Conservation (phyloP, 768 basidiomycete species). For the Leucocoprinus birnbaumii region DNA sequence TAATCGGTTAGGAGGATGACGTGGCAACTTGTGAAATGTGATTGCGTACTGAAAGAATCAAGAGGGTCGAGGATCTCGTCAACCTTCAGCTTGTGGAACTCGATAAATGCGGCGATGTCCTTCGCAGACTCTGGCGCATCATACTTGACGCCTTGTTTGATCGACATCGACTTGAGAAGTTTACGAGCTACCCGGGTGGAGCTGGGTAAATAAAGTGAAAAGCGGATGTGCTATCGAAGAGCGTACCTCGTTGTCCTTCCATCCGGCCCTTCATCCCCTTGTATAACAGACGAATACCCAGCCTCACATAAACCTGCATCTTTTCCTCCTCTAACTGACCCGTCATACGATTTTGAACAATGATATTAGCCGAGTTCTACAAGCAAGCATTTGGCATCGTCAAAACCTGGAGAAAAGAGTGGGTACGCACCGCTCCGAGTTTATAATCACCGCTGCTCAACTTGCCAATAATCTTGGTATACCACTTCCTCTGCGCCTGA, state of each 20-base stretch:
- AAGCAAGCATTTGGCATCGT: background rate
- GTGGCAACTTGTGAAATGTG: background rate
- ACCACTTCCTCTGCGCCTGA: conserved; percentile 97
- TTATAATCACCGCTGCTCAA: conserved; percentile 85
- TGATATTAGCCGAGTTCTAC: conserved; percentile 96
- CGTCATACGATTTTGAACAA: conserved; percentile 91
- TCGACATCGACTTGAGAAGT: conserved; percentile 85
- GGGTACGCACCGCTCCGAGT: conserved; percentile 68
- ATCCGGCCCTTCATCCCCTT: conserved; percentile 86
- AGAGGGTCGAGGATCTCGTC: conserved; percentile 84
- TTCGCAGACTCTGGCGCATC: conserved; percentile 80
- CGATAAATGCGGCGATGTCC: conserved; percentile 86
- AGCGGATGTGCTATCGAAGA: background rate
- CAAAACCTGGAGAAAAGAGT: background rate
- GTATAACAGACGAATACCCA: conserved; percentile 92
- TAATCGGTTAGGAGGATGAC: background rate
- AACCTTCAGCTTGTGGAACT: conserved; percentile 83
- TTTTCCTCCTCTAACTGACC: conserved; percentile 97
- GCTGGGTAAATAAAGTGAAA: background rate
- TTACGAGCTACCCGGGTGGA: conserved; percentile 75
- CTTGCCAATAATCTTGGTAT: conserved; percentile 86
- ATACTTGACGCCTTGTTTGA: conserved; percentile 94
- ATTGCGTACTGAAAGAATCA: conserved; percentile 73
- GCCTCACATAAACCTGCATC: conserved; percentile 90
- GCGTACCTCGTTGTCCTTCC: conserved; percentile 82